Percentiles rank a stretch among this genome's conserved stretches.
Conservation (phyloP, 441 rosid genomes). For the Hypseocharis bilobata region DNA sequence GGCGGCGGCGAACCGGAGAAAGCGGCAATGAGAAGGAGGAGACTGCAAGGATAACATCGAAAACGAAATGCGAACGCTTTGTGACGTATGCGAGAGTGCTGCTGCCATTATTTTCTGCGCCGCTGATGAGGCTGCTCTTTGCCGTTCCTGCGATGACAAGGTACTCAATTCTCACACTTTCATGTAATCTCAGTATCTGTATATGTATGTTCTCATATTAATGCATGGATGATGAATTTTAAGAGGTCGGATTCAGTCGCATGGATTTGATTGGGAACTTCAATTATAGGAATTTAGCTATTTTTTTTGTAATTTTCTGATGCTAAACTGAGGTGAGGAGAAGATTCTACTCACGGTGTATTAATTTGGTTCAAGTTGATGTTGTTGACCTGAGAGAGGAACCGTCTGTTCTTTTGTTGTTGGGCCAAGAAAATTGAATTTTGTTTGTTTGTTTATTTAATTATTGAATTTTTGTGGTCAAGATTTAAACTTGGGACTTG, state of each 20-base stretch:
- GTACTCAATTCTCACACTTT: slow-evolving; percentile 13
- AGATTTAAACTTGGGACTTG: background rate
- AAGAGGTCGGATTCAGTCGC: background rate
- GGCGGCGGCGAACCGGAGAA: too few relatives aligned
- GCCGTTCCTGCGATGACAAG: slow-evolving; percentile 69
- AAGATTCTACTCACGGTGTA: background rate
- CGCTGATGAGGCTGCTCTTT: slow-evolving; percentile 86
- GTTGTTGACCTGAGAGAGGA: background rate
- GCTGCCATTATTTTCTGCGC: slow-evolving; percentile 85
- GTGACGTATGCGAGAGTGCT: slow-evolving; percentile 76
- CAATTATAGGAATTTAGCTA: background rate
- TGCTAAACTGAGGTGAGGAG: background rate
- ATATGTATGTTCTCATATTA: too few relatives aligned
- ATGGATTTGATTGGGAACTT: background rate
- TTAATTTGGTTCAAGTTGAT: background rate
- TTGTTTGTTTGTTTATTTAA: background rate
- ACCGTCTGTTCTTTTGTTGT: background rate
- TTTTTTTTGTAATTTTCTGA: too few relatives aligned
- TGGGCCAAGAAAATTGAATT: background rate
- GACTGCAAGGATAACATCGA: background rate
- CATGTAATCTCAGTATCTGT: background rate
- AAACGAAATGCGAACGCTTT: slow-evolving; percentile 57
- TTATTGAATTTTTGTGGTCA: background rate
- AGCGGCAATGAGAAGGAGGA: background rate
- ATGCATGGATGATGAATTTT: background rate